Evolutionary conservation across 495 filamentous ascomycete genomes (phyloP), one percentile per base, ranked within the genome.

Genomic region (Penicillium fimorum): DNA sequence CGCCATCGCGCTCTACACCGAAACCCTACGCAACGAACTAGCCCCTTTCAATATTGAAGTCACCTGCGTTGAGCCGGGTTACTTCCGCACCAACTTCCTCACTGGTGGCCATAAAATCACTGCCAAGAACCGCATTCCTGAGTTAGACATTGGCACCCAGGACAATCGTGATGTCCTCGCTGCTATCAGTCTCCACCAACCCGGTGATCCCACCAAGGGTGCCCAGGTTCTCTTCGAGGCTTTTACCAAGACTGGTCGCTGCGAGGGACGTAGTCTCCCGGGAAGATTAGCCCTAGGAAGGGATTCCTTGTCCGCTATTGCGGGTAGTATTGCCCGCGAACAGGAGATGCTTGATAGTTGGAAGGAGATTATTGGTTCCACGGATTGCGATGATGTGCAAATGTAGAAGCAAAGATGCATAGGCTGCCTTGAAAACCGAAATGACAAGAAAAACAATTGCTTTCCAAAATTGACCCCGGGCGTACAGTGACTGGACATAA

Each of bases 161-260:
- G 33, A 11, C 3, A 37, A 6, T 13, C 33, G 33, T 10, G 33
- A 37, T 37, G 33, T 10, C 11, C 8, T 37, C 10, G 33, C 11
- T 37, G 33, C 33, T 4, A 13, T 13, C 11, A 37, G 11, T 37
- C 33, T 37, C 33, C 11, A 13, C 12, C 33, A 37, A 15, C 73
- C 72, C 1, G 80, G 79, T 4, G 78, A 84, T 59, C 66, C 77
- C 15, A 63, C 65, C 40, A 82, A 82, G 63, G 81, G 75, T 0
- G 70, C 66, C 8, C 66, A 65, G 52, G 68, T 77, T 0, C 71
- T 82, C 47, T 68, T 79, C 12, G 80, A 84, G 54, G 73, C 78
- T 30, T 55, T 81, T 38, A 74, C 71, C 30, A 67, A 66, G 57
- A 67, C 67, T 13, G 76, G 75, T 0, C 64, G 66, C 30, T 73